Percentiles rank a stretch among this genome's conserved stretches.
Evolutionary conservation across 345 rosid species (phyloP).

Genomic region (Salix exigua): DNA sequence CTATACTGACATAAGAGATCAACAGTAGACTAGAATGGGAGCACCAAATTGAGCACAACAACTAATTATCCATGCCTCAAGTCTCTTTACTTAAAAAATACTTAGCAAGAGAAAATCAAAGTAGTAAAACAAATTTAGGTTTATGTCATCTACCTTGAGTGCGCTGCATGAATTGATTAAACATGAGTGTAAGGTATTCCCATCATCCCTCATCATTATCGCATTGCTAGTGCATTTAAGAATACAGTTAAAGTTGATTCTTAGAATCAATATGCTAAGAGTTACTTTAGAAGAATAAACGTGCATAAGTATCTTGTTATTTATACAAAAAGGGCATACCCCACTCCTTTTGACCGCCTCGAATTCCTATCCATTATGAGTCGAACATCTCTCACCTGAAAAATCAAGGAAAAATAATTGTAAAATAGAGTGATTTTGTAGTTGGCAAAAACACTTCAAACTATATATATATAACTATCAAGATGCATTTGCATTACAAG

Average conservation of each 20-base stretch:
- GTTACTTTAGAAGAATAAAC: slow-evolving; percentile 38
- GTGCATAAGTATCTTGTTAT: slow-evolving; percentile 19
- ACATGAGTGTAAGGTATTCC: slow-evolving; percentile 91
- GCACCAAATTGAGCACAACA: background rate
- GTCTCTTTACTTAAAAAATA: slow-evolving; percentile 27
- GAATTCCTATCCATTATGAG: slow-evolving; percentile 96
- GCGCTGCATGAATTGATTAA: slow-evolving; percentile 93
- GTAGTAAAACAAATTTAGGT: slow-evolving; percentile 52
- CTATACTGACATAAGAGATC: background rate
- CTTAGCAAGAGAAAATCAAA: slow-evolving; percentile 36
- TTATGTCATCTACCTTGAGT: slow-evolving; percentile 85
- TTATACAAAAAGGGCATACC: slow-evolving; percentile 50
- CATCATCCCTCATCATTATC: slow-evolving; percentile 95
- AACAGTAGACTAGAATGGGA: background rate
- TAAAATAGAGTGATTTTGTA: background rate
- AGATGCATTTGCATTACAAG: background rate
- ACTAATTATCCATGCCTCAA: background rate
- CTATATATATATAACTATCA: background rate
- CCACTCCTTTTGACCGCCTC: slow-evolving; percentile 94
- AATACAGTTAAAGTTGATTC: slow-evolving; percentile 86
- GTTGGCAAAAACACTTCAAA: background rate
- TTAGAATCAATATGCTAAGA: slow-evolving; percentile 54
- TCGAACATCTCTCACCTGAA: slow-evolving; percentile 96
- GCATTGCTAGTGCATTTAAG: slow-evolving; percentile 96
- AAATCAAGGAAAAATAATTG: slow-evolving; percentile 11